A percentile compares a stretch with the other conserved stretches of the same genome.
Conservation (phyloP, 2,329 filamentous ascomycete genomes). For the Dothistroma septosporum region DNA sequence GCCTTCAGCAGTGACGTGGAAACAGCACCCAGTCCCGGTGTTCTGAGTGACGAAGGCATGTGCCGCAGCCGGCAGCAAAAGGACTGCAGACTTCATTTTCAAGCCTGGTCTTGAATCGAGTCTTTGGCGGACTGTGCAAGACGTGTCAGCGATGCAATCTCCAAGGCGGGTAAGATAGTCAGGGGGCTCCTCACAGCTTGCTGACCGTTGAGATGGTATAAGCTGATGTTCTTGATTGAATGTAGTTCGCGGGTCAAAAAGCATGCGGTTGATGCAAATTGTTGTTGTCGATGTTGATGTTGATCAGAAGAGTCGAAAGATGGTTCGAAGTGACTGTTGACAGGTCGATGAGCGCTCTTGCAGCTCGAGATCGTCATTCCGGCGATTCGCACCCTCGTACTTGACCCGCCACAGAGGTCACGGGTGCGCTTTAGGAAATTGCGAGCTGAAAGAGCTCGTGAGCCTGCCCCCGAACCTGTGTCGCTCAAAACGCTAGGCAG, state of each 20-base stretch:
- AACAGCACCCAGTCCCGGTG: constrained; percentile 39
- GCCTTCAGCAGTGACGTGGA: constrained; percentile 46
- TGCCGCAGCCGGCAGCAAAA: neutral
- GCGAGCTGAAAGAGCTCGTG: neutral
- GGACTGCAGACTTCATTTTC: neutral
- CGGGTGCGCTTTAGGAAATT: neutral
- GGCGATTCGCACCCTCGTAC: neutral
- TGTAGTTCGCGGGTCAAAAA: neutral
- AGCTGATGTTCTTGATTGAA: neutral
- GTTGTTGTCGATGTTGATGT: constrained; percentile 1
- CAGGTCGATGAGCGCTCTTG: neutral
- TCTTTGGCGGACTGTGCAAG: neutral
- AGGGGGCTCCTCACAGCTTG: neutral
- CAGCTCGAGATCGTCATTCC: constrained; percentile 3
- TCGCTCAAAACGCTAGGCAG: neutral
- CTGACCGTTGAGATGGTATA: neutral
- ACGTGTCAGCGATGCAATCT: neutral
- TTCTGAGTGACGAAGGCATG: neutral
- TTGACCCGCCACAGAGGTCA: neutral
- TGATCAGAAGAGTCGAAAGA: neutral
- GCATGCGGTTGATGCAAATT: neutral
- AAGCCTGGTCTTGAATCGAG: neutral
- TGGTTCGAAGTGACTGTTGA: neutral
- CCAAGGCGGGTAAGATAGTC: neutral
- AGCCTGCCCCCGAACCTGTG: neutral